A percentile compares a stretch with the other conserved stretches of the same genome.
Evolutionary conservation across 257 asterid species (phyloP).

Genomic region (Dorcoceras hygrometricum): DNA sequence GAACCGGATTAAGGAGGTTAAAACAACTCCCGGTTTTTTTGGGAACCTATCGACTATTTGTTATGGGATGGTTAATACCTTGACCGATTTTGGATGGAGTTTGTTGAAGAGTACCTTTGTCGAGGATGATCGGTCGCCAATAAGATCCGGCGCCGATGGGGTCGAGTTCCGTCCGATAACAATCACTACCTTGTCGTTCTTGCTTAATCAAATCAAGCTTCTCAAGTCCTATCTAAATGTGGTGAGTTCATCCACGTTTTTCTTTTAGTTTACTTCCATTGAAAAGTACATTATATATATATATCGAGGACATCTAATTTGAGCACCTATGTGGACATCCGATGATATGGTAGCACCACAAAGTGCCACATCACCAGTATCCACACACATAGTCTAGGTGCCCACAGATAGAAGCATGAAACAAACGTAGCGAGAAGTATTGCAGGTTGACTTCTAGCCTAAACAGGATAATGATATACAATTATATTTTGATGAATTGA

Average conservation of each 20-base stretch:
- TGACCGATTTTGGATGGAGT: slow-evolving; percentile 60
- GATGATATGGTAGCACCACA: too few relatives aligned
- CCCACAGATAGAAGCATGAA: too few relatives aligned
- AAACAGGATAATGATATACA: too few relatives aligned
- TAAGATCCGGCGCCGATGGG: slow-evolving; percentile 62
- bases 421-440: too few relatives aligned
- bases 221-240: slow-evolving; percentile 46
- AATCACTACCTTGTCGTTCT: slow-evolving; percentile 39
- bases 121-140: slow-evolving; percentile 48
- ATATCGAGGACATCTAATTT: too few relatives aligned
- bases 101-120: slow-evolving; percentile 48
- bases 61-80: slow-evolving; percentile 28
- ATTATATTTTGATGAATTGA: too few relatives aligned
- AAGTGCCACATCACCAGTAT: too few relatives aligned
- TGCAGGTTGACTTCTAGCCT: too few relatives aligned
- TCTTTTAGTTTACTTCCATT: background rate
- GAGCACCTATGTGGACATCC: too few relatives aligned
- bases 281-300: too few relatives aligned
- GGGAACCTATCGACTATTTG: slow-evolving; percentile 12
- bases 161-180: slow-evolving; percentile 52
- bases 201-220: slow-evolving; percentile 51
- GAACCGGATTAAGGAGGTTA: background rate
- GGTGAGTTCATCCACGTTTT: slow-evolving; percentile 30
- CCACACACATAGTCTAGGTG: too few relatives aligned
- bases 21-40: background rate